These are phyloP conservation scores for Mycena olivaceomarginata DNA, from an alignment of 768 basidiomycete species.

Conservation along the genomic window DNA sequence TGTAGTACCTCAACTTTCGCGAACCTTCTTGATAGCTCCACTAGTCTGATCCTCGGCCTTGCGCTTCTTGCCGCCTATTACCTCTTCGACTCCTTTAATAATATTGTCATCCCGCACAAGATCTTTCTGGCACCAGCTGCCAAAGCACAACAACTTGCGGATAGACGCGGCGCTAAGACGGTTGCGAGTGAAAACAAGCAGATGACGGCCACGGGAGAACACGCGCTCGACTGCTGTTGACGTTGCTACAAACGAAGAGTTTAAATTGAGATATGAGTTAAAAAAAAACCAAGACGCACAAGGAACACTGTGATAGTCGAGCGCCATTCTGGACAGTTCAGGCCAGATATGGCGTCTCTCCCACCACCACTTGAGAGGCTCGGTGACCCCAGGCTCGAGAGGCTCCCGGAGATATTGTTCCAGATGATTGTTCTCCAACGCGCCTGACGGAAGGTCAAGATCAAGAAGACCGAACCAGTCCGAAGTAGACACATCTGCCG, in stretches of 20 bases:
- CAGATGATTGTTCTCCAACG: too few species aligned
- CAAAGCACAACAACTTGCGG: not conserved
- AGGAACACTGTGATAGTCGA: not conserved
- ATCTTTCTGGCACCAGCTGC: not conserved
- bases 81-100: constrained; percentile 17
- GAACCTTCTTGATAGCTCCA: too few species aligned
- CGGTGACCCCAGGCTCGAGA: too few species aligned
- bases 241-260: not conserved
- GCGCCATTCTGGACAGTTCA: not conserved
- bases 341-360: too few species aligned
- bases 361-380: too few species aligned
- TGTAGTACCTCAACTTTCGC: too few species aligned
- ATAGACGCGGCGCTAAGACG: not conserved
- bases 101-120: constrained; percentile 34
- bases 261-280: too few species aligned
- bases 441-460: too few species aligned
- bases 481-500: too few species aligned
- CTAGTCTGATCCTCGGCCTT: not conserved
- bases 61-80: constrained; percentile 3
- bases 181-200: not conserved
- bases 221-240: not conserved
- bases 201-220: not conserved
- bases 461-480: too few species aligned
- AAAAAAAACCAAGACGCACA: not conserved
- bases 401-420: too few species aligned